These are phyloP conservation scores for Microbotryum intermedium DNA, from an alignment of 1,284 basidiomycete species.

Conservation along the genomic window DNA sequence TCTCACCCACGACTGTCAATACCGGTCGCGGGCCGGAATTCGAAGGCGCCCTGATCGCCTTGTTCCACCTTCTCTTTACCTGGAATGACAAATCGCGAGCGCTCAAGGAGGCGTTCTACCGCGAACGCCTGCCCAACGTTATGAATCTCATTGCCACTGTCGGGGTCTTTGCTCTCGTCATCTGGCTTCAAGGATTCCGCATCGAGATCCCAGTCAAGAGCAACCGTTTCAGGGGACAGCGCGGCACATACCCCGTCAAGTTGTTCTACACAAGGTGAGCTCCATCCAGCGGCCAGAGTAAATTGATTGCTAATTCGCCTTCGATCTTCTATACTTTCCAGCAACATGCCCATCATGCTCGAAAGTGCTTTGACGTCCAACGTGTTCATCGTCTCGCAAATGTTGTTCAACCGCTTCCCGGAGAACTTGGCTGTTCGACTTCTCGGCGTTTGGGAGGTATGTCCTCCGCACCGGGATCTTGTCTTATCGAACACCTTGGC, in stretches of 20 bases:
- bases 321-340: conserved; percentile 32
- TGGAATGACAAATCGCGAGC: conserved; percentile 98
- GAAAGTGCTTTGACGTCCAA: conserved; percentile 89
- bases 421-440: conserved; percentile 80
- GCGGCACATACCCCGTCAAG: conserved; percentile 92
- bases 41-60: conserved; percentile 88
- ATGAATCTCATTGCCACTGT: conserved; percentile 95
- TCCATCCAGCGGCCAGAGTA: not conserved
- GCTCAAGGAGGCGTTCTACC: conserved; percentile 95
- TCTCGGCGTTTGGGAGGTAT: conserved; percentile 91
- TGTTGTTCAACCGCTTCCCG: conserved; percentile 87
- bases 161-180: conserved; percentile 85
- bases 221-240: conserved; percentile 90
- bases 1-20: conserved; percentile 96
- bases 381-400: conserved; percentile 93
- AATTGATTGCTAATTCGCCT: not conserved
- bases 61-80: conserved; percentile 96
- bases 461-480: conserved; percentile 30
- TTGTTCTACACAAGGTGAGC: conserved; percentile 74
- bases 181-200: conserved; percentile 97
- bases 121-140: conserved; percentile 90
- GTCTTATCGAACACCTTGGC: not conserved
- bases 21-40: conserved; percentile 97
- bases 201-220: conserved; percentile 98
- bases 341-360: conserved; percentile 99